A percentile compares a stretch with the other conserved stretches of the same genome.
These are phyloP conservation scores for Phytophthora aleatoria DNA, from an alignment of 352 stramenopile genomes.

Conservation along the genomic window DNA sequence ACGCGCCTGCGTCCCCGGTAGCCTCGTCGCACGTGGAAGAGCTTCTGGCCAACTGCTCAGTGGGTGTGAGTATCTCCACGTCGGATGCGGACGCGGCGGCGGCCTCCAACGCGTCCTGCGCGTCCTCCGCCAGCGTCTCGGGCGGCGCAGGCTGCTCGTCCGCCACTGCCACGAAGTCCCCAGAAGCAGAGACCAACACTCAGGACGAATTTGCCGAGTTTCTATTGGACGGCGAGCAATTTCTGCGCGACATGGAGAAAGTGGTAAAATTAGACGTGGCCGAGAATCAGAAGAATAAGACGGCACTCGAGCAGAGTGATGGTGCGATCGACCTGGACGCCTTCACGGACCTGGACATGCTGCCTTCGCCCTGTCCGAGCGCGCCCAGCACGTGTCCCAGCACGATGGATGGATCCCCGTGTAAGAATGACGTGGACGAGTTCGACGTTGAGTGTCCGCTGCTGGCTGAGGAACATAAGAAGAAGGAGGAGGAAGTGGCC, in stretches of 20 bases:
- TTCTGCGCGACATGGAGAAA: conserved; percentile 60
- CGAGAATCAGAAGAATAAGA: conserved; percentile 29
- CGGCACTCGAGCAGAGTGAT: conserved; percentile 24
- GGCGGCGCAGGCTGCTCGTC: conserved; percentile 24
- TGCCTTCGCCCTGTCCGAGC: conserved; percentile 59
- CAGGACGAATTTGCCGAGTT: conserved; percentile 51
- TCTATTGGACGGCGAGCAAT: conserved; percentile 61
- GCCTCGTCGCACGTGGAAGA: conserved; percentile 34
- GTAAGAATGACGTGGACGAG: conserved; percentile 40
- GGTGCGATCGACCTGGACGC: conserved; percentile 44
- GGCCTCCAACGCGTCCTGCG: conserved; percentile 11
- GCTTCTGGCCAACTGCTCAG: conserved; percentile 35
- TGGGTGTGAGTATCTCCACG: conserved; percentile 36
- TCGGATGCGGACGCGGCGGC: neutral
- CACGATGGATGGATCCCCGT: conserved; percentile 31
- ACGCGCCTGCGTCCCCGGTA: conserved; percentile 14
- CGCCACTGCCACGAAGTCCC: conserved; percentile 16
- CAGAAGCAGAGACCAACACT: conserved; percentile 18
- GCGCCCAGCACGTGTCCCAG: conserved; percentile 35
- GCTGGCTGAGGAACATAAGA: conserved; percentile 16
- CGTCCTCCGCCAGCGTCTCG: conserved; percentile 12
- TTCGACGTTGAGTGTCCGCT: conserved; percentile 35
- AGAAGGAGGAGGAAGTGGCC: conserved; percentile 21
- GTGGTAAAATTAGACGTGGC: conserved; percentile 46
- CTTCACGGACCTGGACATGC: conserved; percentile 54